Conservation (phyloP, 106 monocot species). For the Agapanthus africanus region DNA sequence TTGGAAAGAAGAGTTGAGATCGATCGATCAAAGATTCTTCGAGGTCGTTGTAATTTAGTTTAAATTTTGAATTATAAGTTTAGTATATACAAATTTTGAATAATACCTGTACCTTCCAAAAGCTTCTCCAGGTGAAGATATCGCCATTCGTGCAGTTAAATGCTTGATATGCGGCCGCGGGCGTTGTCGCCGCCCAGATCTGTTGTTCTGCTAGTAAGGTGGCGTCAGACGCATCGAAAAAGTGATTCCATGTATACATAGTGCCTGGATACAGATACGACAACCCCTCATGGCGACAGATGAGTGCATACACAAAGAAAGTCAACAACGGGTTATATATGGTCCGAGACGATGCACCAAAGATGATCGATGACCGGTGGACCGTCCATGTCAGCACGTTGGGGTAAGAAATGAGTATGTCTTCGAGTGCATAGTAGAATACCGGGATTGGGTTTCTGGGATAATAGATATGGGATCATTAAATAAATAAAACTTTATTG, state of each 20-base stretch:
- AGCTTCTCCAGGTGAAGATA: constrained; percentile 7
- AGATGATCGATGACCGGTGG: constrained; percentile 7
- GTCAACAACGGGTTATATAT: background rate
- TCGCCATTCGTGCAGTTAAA: constrained; percentile 11
- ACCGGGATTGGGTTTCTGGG: background rate
- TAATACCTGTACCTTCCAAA: constrained; percentile 1
- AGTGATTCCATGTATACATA: constrained; percentile 2
- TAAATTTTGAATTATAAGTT: too few species aligned
- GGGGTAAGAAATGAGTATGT: background rate
- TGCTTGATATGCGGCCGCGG: background rate
- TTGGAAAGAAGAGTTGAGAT: background rate
- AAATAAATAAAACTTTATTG: too few species aligned
- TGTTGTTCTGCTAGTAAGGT: background rate
- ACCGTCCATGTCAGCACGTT: constrained; percentile 5
- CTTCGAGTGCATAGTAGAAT: constrained; percentile 19
- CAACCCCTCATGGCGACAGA: background rate
- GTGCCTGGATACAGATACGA: background rate
- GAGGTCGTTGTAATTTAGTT: too few species aligned
- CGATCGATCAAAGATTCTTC: too few species aligned
- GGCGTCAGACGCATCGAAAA: constrained; percentile 5
- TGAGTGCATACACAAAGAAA: background rate
- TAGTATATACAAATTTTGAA: background rate
- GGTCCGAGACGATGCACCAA: background rate
- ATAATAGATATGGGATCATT: too few species aligned
- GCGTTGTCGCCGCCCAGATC: constrained; percentile 1